These are phyloP conservation scores for Aspergillus viridinutans DNA, from an alignment of 2,329 filamentous ascomycete species.

Conservation along the genomic window DNA sequence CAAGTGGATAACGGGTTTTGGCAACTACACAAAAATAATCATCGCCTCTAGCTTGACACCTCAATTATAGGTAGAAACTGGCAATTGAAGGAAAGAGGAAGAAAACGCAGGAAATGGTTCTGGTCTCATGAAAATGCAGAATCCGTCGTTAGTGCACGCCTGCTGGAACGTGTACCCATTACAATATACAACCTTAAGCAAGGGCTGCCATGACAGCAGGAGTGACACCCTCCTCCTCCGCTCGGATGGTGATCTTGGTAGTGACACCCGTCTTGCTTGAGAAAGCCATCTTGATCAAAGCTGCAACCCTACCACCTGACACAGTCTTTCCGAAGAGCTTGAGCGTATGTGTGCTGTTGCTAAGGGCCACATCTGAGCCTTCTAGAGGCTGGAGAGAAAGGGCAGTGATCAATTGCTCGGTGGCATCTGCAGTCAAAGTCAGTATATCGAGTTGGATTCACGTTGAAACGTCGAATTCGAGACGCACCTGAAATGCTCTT, in stretches of 20 bases:
- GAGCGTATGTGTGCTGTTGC: slow-evolving; percentile 84
- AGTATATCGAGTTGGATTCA: slow-evolving; percentile 14
- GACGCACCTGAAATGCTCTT: slow-evolving; percentile 86
- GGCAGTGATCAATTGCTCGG: slow-evolving; percentile 79
- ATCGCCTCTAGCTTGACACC: slow-evolving; percentile 19
- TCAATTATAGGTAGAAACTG: slow-evolving; percentile 14
- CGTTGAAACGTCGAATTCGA: slow-evolving; percentile 1
- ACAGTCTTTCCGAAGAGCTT: slow-evolving; percentile 96
- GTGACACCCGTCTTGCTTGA: slow-evolving; percentile 90
- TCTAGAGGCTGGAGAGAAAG: slow-evolving; percentile 91
- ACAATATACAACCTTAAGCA: slow-evolving; percentile 52
- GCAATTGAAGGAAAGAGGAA: slow-evolving; percentile 7
- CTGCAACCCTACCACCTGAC: slow-evolving; percentile 81
- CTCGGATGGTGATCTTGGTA: slow-evolving; percentile 87
- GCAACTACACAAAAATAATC: slow-evolving; percentile 18
- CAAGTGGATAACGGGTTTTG: slow-evolving; percentile 5
- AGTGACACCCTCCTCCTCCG: slow-evolving; percentile 89
- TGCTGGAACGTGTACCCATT: slow-evolving; percentile 12
- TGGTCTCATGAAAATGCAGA: slow-evolving; percentile 19
- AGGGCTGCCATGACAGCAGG: slow-evolving; percentile 78
- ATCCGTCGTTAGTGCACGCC: slow-evolving; percentile 15
- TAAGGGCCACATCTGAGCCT: slow-evolving; percentile 85
- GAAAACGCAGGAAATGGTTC: slow-evolving; percentile 13
- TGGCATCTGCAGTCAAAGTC: slow-evolving; percentile 65
- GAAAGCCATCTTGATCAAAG: slow-evolving; percentile 86